Percentiles rank a stretch among this genome's conserved stretches.
These are phyloP conservation scores for Elymus sibiricus DNA, from an alignment of 176 grass and related monocot genomes.

Conservation along the genomic window DNA sequence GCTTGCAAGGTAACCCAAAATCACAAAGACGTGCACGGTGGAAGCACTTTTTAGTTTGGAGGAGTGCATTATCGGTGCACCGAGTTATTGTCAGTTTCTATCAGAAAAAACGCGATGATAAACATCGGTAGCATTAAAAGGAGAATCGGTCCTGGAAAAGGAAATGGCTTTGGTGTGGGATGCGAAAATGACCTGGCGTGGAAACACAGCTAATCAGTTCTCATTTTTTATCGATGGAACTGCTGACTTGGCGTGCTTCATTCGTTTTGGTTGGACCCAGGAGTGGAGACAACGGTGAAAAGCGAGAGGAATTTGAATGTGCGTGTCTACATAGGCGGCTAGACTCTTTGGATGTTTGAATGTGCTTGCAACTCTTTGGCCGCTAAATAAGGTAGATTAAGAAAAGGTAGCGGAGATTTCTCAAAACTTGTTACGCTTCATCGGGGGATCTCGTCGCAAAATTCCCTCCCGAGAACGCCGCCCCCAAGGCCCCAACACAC, in stretches of 20 bases:
- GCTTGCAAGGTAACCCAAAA: slow-evolving; percentile 31
- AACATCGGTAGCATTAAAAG: not conserved
- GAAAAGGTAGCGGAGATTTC: not conserved
- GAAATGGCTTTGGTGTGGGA: not conserved
- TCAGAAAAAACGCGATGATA: not conserved
- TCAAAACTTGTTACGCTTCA: not conserved
- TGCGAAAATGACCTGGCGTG: slow-evolving; percentile 8
- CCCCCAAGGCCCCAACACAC: not conserved
- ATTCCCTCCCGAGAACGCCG: not conserved
- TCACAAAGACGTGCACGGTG: slow-evolving; percentile 28
- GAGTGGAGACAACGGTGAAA: not conserved
- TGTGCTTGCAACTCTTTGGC: not conserved
- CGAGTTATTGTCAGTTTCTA: not conserved
- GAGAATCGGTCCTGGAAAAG: not conserved
- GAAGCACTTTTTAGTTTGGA: not conserved
- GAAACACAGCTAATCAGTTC: not conserved
- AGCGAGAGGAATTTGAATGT: not conserved
- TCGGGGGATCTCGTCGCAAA: not conserved
- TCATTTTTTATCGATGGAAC: not conserved
- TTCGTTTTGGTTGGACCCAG: not conserved
- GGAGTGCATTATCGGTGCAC: slow-evolving; percentile 6
- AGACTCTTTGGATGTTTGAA: not conserved
- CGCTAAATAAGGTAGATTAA: too few species aligned
- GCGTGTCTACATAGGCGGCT: not conserved
- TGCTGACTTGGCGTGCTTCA: not conserved